These are phyloP conservation scores for Pythium periplocum DNA, from an alignment of 352 stramenopile genomes.

Conservation along the genomic window DNA sequence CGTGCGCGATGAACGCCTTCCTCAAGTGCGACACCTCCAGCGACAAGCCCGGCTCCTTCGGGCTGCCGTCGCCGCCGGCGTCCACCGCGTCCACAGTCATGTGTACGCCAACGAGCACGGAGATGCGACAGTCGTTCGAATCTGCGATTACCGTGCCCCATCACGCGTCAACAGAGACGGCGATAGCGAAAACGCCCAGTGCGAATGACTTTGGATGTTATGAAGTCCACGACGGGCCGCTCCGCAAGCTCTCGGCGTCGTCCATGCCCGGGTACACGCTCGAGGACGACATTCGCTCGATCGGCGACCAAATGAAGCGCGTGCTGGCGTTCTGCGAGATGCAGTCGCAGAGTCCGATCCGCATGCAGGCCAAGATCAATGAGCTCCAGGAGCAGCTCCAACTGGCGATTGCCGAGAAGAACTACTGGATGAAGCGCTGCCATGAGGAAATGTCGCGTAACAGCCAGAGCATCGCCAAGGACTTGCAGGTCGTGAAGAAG, in stretches of 20 bases:
- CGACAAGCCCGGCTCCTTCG: no score
- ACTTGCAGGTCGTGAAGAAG: slow-evolving; percentile 42
- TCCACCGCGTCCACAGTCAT: no score
- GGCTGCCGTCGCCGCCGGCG: no score
- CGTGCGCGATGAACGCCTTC: no score
- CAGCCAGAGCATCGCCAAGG: slow-evolving; percentile 23
- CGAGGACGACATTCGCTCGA: slow-evolving; percentile 72
- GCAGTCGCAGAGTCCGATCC: slow-evolving; percentile 65
- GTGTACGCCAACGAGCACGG: no score
- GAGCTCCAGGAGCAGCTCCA: slow-evolving; percentile 77
- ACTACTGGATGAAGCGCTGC: slow-evolving; percentile 88
- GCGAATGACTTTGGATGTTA: background rate
- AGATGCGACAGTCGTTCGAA: no score
- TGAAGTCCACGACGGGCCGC: slow-evolving; percentile 12
- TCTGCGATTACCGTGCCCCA: no score
- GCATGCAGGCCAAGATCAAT: slow-evolving; percentile 70
- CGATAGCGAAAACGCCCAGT: background rate
- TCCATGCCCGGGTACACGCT: slow-evolving; percentile 47
- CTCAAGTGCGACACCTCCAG: no score
- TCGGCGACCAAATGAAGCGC: slow-evolving; percentile 78
- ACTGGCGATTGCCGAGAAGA: slow-evolving; percentile 76
- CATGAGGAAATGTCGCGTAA: slow-evolving; percentile 56
- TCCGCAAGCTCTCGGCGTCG: slow-evolving; percentile 37
- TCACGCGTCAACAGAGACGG: background rate
- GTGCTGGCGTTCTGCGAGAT: slow-evolving; percentile 74